Evolutionary conservation across 306 rosid genomes (phyloP), one percentile per base, ranked within the genome.

Genomic region (Quercus gilva): DNA sequence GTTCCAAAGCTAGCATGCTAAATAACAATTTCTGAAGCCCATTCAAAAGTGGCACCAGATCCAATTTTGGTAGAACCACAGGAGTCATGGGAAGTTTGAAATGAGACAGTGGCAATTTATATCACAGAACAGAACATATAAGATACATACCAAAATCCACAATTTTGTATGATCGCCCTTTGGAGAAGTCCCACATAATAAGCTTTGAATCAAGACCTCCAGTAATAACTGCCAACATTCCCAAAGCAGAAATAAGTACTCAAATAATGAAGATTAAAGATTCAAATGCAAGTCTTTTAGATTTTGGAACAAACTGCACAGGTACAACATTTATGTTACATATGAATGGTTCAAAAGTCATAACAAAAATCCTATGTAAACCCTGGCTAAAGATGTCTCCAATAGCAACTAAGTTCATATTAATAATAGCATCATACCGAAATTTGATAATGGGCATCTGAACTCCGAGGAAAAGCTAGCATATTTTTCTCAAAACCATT

Each of bases 141-240:
- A 74, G 74, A 80, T 67, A 78, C 58, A 71, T 85, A 94, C 94
- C 67, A 94, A 91, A n/a, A 83, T 94, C 89, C 73, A 90, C 63
- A 61, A 85, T 86, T 82, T 91, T 88, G 69, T 59, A 65, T 13
- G 94, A 91, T 19, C 91, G 97, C 33, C 97, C 98, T 84, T 87
- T 89, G 81, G 97, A 92, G 82, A 92, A 94, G 87, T 94, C 97
- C 98, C 98, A 94, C 84, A 88, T 83, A 56, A 92, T 86, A 74
- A 94, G 93, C 78, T 85, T 86, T 45, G 97, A 89, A 83, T 92
- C 98, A 41, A 94, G 97, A 79, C 98, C 98, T 83, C 98, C 98
- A 64, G 91, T 92, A 68, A 94, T 83, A 81, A 94, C 98, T 92
- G 87, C 70, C 21, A 45, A 56, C 69, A 75, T 58, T 79, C n/a